Base-by-base conservation (phyloP, 495 filamentous ascomycete species). In the Aspergillus affinis region DNA sequence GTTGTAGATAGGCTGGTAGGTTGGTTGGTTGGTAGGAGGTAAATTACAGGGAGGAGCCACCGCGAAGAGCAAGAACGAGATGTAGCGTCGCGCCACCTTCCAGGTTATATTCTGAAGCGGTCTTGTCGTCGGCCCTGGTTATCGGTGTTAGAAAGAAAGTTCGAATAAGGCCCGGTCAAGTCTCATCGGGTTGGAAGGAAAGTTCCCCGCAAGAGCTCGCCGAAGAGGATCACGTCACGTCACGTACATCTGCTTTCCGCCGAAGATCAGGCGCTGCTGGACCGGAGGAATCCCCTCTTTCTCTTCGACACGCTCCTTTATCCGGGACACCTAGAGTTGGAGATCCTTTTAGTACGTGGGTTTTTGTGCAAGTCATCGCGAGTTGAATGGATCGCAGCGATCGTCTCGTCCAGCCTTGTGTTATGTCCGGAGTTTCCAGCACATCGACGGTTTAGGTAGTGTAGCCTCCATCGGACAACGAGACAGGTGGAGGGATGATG, bases 221-320 rank as follows among this genome's bases (percentile, higher is more conserved):
- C 7, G n/a, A 23, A 7, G 48, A 26, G 2, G 7, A 46, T 36
- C 13, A 32, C 9, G 41, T 48, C 49, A 44, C 32, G 3, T 17
- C 36, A 74, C 85, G 53, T 80, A 97, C 94, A 98, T 96, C 70
- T 98, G 94, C 77, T 98, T 98, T 62, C 94, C 94, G 48, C 92
- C 92, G 68, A 86, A 97, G 70, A 98, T 98, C 53, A 98, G 78
- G 41, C 95, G 87, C 79, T 98, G 94, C 74, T 98, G 94, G 23
- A 96, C 93, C 18, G 94, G 94, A 29, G 94, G 94, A 70, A 98
- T 98, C 26, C 94, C 94, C 74, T 98, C 95, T 72, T 97, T 97
- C 78, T 98, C 94, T 73, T 98, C 94, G 41, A 98, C 94, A 61
- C 91, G 90, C 79, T 98, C 95, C 81, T 98, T 98, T 81, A 98